Evolutionary conservation across 129 eudicot species (phyloP).

Genomic region (Silybum marianum): DNA sequence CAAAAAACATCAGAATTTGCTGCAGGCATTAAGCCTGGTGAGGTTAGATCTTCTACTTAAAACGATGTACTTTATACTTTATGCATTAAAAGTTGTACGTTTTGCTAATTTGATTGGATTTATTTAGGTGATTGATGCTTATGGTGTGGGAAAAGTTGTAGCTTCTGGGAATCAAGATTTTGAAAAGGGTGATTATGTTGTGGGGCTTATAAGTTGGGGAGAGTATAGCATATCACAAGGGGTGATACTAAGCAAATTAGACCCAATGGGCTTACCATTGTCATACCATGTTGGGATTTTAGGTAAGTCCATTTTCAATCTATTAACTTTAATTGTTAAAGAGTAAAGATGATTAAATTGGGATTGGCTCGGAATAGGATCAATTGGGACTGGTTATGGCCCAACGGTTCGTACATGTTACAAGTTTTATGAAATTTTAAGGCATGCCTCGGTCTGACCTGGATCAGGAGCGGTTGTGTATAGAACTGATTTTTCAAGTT

Average conservation of each 20-base stretch:
- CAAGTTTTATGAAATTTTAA: too few species aligned
- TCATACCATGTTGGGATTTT: constrained; percentile 71
- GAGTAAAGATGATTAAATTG: too few species aligned
- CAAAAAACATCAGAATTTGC: constrained; percentile 47
- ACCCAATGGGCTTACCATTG: constrained; percentile 64
- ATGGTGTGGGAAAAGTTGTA: constrained; percentile 76
- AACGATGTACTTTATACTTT: constrained; percentile 10
- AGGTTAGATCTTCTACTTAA: constrained; percentile 38
- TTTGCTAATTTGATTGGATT: background rate
- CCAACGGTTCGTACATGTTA: too few species aligned
- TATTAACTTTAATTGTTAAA: background rate
- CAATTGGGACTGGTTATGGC: too few species aligned
- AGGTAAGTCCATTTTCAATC: constrained; percentile 37
- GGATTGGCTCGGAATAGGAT: too few species aligned
- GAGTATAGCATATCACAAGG: constrained; percentile 59
- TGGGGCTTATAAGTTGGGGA: constrained; percentile 75
- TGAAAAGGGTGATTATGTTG: constrained; percentile 69
- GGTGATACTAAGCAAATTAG: constrained; percentile 53
- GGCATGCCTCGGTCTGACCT: too few species aligned
- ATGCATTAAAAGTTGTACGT: background rate
- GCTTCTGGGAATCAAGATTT: constrained; percentile 62
- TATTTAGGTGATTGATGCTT: constrained; percentile 58
- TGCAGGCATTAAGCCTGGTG: constrained; percentile 40
- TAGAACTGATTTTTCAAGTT: too few species aligned
- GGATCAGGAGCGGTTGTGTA: too few species aligned